phyloP scores from a whole-genome alignment of 495 filamentous ascomycete species.

The Tuber aestivum region DNA sequence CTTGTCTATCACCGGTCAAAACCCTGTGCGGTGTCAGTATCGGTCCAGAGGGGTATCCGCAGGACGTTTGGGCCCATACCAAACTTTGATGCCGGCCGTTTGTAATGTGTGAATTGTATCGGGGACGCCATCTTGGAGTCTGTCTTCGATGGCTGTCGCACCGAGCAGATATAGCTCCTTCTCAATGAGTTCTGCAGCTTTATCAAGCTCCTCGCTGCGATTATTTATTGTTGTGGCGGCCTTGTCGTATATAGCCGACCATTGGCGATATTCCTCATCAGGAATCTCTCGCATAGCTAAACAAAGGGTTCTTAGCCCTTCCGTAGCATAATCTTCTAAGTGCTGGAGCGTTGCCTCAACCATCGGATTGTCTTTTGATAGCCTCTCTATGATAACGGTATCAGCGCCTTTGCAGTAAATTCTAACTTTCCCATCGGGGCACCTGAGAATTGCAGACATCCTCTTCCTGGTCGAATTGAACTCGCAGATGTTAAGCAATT shows the following conservation, averaged over 20 bases:
- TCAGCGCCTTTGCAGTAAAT: slow-evolving; percentile 96
- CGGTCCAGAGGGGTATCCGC: not conserved
- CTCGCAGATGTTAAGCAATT: slow-evolving; percentile 91
- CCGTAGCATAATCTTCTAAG: slow-evolving; percentile 94
- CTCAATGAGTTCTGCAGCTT: slow-evolving; percentile 93
- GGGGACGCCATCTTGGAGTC: slow-evolving; percentile 92
- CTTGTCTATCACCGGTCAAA: slow-evolving; percentile 93
- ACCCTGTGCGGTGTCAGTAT: slow-evolving; percentile 47
- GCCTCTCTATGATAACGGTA: slow-evolving; percentile 89
- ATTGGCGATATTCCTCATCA: slow-evolving; percentile 83
- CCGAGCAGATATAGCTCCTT: slow-evolving; percentile 84
- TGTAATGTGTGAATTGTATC: slow-evolving; percentile 98
- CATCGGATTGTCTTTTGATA: slow-evolving; percentile 68
- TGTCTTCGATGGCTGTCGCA: slow-evolving; percentile 96
- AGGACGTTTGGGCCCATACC: slow-evolving; percentile 46
- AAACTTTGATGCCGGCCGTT: slow-evolving; percentile 95
- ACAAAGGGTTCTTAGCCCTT: slow-evolving; percentile 92
- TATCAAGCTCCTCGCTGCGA: slow-evolving; percentile 91
- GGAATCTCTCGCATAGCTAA: slow-evolving; percentile 90
- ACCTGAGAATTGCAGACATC: slow-evolving; percentile 96
- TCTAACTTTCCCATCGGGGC: slow-evolving; percentile 90
- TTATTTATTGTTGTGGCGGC: slow-evolving; percentile 87
- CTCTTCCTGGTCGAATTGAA: slow-evolving; percentile 98
- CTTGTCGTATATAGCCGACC: slow-evolving; percentile 80
- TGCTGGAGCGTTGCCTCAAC: slow-evolving; percentile 85